Base-by-base conservation (phyloP, 805 yeast species). In the Lipomyces yamanashiensis region DNA sequence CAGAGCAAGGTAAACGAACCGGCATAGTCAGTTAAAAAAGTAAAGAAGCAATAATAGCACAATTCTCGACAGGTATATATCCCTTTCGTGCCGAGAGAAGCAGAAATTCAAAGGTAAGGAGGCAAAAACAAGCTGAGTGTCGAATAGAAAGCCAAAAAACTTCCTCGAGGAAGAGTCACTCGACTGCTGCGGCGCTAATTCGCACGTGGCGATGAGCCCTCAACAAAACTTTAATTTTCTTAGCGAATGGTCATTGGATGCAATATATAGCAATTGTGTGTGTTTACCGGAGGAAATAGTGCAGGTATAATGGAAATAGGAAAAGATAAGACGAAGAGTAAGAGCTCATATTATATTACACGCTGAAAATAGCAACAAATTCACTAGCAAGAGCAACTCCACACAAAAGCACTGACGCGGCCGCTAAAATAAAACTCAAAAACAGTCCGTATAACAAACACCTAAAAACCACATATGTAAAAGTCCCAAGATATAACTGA, bases 121-220 rank as follows among this genome's bases (percentile, higher is more conserved):
- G 51, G 3, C 34, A 21, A 23, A 28, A 23, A 17, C 1, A 21
- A 17, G 9, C 52, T n/a, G n/a, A 12, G 34, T 37, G 48, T 23
- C 44, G 28, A 13, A 28, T n/a, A 17, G 44, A 28, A 28, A 34
- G 19, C 57, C 39, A 41, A 54, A 54, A 28, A 43, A 41, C 43
- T 54, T 33, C 57, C 50, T 54, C 57, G 49, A 43, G 39, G 49
- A 41, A 54, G 57, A 54, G 57, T 54, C 57, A 54, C 37, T 33
- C 37, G 17, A 21, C 15, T 13, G 28, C 57, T 54, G 50, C 50
- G 57, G 45, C 52, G 34, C 52, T 19, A 10, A n/a, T 41, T 1
- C 19, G 37, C 37, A 21, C 52, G 52, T 48, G 34, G 21, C 36
- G 10, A n/a, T 12, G 52, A 28, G n/a, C 28, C n/a, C 21, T 28